Base-by-base conservation (phyloP, 768 basidiomycete genomes). In the Nevesoporus exiguus region DNA sequence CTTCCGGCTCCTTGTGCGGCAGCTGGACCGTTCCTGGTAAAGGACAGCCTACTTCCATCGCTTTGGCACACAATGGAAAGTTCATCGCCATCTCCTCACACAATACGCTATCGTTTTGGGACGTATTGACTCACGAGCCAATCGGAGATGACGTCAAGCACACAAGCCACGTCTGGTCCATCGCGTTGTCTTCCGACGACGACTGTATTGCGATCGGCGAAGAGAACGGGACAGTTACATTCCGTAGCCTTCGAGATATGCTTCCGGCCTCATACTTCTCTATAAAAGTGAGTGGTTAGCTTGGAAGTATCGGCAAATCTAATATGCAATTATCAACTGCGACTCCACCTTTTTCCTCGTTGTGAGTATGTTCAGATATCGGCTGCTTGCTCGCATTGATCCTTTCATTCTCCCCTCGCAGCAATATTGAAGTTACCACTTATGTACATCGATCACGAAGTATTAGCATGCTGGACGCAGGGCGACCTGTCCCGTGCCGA, bases 71-170 rank as follows among this genome's bases (percentile, higher is more conserved):
- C 33, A 39, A 27, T n/a, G 24, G 21, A 29, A 47, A 25, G 19
- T 58, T 58, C 30, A 19, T 31, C 3, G 30, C 33, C 4, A 4
- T 47, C 7, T 33, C 39, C 3, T 24, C 27, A 1, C n/a, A 21
- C 9, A 8, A 42, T 2, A 39, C 31, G 2, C 4, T 56, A 3
- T 57, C 54, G 1, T 56, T 58, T 34, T 56, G 55, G 50, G 50
- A 56, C 15, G 25, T 27, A 22, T 13, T 11, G 17, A 48, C 45
- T 1, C 21, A 33, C 22, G 3, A 33, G 27, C 46, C 43, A 33
- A 48, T 57, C 2, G 56, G 56, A 2, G 2, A 14, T 11, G 45
- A 6, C 7, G 21, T 47, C 27, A 21, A 43, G 0, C 7, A 25
- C 4, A 5, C 21, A 13, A 22, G 27, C 17, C 0, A 1, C 0